These are phyloP conservation scores for Yamadazyma nakazawae DNA, from an alignment of 805 yeast genomes.

Conservation along the genomic window DNA sequence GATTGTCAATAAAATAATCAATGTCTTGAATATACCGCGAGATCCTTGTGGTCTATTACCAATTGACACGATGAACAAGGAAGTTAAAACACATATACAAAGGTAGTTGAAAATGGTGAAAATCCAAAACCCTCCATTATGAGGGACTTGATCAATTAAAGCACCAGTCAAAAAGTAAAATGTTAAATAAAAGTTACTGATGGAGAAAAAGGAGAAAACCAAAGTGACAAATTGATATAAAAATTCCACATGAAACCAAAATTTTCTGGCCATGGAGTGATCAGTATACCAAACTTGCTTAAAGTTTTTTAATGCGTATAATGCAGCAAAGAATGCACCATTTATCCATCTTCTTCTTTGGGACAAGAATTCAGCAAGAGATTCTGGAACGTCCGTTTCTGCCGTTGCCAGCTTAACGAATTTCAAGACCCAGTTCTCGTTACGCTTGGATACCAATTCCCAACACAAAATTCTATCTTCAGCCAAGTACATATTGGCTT, in stretches of 20 bases:
- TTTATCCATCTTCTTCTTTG: constrained; percentile 97
- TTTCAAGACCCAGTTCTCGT: constrained; percentile 83
- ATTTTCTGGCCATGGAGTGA: constrained; percentile 66
- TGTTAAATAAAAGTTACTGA: constrained; percentile 88
- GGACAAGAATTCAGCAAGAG: constrained; percentile 77
- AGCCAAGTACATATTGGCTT: constrained; percentile 95
- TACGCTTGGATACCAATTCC: constrained; percentile 86
- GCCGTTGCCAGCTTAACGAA: constrained; percentile 92
- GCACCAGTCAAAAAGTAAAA: constrained; percentile 93
- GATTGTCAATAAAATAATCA: constrained; percentile 69
- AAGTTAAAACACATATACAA: constrained; percentile 74
- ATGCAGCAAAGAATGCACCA: constrained; percentile 93
- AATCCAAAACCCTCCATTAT: constrained; percentile 62
- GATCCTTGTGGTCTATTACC: constrained; percentile 99
- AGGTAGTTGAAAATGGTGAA: constrained; percentile 85
- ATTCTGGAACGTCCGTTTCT: constrained; percentile 94
- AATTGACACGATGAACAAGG: constrained; percentile 89
- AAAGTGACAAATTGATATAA: constrained; percentile 76
- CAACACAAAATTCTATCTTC: constrained; percentile 96
- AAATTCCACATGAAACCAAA: constrained; percentile 74
- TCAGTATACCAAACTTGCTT: constrained; percentile 74
- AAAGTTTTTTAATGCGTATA: constrained; percentile 79
- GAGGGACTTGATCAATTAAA: constrained; percentile 33
- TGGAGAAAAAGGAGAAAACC: constrained; percentile 86
- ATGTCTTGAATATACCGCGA: constrained; percentile 64